Base-by-base conservation (phyloP, 2,329 filamentous ascomycete species). In the Paracorniculantispora psalliotae region DNA sequence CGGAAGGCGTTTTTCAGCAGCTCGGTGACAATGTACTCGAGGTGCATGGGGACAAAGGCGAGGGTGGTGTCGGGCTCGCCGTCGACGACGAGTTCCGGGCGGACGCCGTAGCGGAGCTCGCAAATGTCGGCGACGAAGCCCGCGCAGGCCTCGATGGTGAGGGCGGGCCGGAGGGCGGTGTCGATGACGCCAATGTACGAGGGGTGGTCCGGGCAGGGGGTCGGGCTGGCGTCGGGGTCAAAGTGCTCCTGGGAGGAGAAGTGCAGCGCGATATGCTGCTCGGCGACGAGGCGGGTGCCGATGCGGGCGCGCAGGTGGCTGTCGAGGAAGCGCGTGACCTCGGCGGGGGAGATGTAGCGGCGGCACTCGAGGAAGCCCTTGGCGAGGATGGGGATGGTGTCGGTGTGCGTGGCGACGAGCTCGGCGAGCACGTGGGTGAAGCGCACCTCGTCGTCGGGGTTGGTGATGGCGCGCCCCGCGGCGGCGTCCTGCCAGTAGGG, bases 11-110 rank as follows among this genome's bases (percentile, higher is more conserved):
- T 99, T 74, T 99, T 99, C 60, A 99, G 82, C 1, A 99, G 81
- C 73, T 99, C 94, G 0, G 93, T 99, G 63, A 97, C 84, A 64
- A 99, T 97, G 73, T 99, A 99, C 74, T 97, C 93, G 25, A 99
- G 82, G 72, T 99, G 94, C 71, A 96, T 94, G 15, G 94, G 94
- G 9, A 99, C 88, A 68, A 96, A 94, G 21, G 93, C 92, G 69
- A 99, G 96, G 0, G 86, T 88, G n/a, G 92, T 91, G 54, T 89
- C 87, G 0, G 89, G 87, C 70, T 96, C 88, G 63, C 94, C 94
- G 64, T 92, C 89, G 67, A 99, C 88, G 49, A 87, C 77, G 67
- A 96, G 81, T 2, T 81, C 82, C 0, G 94, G 94, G 0, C 94
- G 85, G 1, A 96, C 86, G 54, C 94, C 94, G 69, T 99, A 99